These are phyloP conservation scores for Limnomonas spitsbergensis DNA, from an alignment of 139 green algal genomes.

Conservation along the genomic window DNA sequence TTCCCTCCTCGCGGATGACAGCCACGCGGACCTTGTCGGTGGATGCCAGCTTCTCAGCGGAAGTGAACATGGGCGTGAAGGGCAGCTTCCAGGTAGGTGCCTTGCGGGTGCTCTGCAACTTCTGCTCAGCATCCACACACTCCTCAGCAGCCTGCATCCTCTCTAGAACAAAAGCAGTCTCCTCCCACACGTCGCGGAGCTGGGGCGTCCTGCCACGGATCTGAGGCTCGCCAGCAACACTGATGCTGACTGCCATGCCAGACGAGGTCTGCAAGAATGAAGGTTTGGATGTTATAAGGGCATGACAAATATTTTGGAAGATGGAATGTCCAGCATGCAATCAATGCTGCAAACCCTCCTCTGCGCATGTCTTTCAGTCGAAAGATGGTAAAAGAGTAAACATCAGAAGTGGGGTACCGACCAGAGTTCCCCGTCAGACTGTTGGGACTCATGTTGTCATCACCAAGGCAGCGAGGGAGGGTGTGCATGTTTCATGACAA, in stretches of 20 bases:
- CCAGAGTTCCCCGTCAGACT: too few relatives aligned
- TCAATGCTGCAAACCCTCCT: too few relatives aligned
- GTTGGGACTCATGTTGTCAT: too few relatives aligned
- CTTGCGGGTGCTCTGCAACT: constrained; percentile 40
- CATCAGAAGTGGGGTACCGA: too few relatives aligned
- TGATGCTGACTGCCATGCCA: constrained; percentile 34
- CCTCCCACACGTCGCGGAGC: constrained; percentile 91
- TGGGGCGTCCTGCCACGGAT: constrained; percentile 43
- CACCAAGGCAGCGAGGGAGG: too few relatives aligned
- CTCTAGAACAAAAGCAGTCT: constrained; percentile 91
- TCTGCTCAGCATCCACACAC: constrained; percentile 78
- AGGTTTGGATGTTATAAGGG: too few relatives aligned
- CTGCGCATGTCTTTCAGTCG: too few relatives aligned
- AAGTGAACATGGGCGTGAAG: constrained; percentile 75
- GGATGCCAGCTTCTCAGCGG: constrained; percentile 51
- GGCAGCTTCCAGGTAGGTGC: constrained; percentile 80
- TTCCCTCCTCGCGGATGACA: constrained; percentile 93
- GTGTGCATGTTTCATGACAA: too few relatives aligned
- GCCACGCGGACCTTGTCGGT: constrained; percentile 75
- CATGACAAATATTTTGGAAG: too few relatives aligned
- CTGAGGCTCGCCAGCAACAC: constrained; percentile 52
- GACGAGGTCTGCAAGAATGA: too few relatives aligned
- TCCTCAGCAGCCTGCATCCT: constrained; percentile 74
- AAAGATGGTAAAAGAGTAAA: too few relatives aligned
- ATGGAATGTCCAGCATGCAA: too few relatives aligned